These are phyloP conservation scores for Penicillium egyptiacum DNA, from an alignment of 495 filamentous ascomycete species.

Conservation along the genomic window DNA sequence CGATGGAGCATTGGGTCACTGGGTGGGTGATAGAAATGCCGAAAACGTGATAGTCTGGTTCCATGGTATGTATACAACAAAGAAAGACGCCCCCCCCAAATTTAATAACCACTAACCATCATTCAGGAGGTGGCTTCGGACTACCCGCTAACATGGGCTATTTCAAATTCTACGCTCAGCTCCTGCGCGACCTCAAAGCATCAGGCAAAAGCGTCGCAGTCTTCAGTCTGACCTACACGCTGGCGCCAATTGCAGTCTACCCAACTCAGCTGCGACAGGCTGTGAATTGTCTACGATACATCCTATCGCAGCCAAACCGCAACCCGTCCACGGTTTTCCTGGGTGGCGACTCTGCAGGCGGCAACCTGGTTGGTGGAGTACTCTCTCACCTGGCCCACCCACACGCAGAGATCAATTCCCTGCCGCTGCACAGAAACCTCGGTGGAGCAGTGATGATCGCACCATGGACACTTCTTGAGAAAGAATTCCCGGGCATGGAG, in stretches of 20 bases:
- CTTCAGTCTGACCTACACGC: constrained; percentile 56
- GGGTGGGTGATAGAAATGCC: constrained; percentile 56
- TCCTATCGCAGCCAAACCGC: constrained; percentile 45
- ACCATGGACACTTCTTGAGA: constrained; percentile 57
- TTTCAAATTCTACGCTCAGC: constrained; percentile 50
- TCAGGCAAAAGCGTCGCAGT: constrained; percentile 48
- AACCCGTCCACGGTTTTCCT: constrained; percentile 50
- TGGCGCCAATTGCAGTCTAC: constrained; percentile 57
- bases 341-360: constrained; percentile 66
- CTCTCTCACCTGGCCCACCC: constrained; percentile 63
- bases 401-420: constrained; percentile 48
- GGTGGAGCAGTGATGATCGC: constrained; percentile 54
- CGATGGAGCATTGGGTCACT: constrained; percentile 57
- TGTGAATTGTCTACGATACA: constrained; percentile 48
- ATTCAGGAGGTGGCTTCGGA: constrained; percentile 59
- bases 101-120: neutral
- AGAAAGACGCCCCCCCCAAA: neutral
- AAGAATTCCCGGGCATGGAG: constrained; percentile 36
- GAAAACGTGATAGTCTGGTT: constrained; percentile 59
- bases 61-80: constrained; percentile 47
- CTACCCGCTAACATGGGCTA: constrained; percentile 51
- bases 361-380: constrained; percentile 56
- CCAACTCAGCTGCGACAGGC: constrained; percentile 63
- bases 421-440: constrained; percentile 30
- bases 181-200: constrained; percentile 36